Evolutionary conservation across 176 grass and related monocot species (phyloP).

Genomic region (Chloris gayana): DNA sequence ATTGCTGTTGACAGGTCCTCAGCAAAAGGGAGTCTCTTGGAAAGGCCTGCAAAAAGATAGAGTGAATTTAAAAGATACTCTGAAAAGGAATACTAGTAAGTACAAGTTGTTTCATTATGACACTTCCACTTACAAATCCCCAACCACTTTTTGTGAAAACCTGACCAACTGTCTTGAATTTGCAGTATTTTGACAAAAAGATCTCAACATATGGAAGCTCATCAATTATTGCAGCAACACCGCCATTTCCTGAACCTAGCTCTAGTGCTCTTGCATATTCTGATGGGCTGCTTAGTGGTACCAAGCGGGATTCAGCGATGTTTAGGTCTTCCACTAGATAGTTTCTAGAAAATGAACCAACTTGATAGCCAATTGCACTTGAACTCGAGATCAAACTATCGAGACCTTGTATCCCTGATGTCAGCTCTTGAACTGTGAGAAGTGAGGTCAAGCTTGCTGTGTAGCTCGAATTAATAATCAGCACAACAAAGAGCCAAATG

Average conservation of each 20-base stretch:
- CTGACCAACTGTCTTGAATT: conserved; percentile 79
- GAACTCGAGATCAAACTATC: conserved; percentile 73
- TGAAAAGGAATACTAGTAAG: neutral
- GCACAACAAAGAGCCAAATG: conserved; percentile 85
- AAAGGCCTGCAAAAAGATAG: conserved; percentile 66
- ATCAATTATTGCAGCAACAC: conserved; percentile 87
- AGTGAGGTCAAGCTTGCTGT: conserved; percentile 95
- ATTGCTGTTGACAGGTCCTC: conserved; percentile 90
- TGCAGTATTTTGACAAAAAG: conserved; percentile 82
- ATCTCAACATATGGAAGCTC: conserved; percentile 82
- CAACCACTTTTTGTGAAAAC: conserved; percentile 95
- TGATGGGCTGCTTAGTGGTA: conserved; percentile 59
- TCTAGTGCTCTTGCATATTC: conserved; percentile 85
- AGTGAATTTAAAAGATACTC: neutral
- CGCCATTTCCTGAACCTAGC: conserved; percentile 75
- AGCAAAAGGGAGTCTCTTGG: conserved; percentile 82
- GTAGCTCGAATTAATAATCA: conserved; percentile 95
- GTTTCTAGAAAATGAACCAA: conserved; percentile 74
- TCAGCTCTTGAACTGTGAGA: conserved; percentile 87
- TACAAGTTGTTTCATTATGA: neutral
- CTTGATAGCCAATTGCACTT: conserved; percentile 71
- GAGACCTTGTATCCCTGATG: conserved; percentile 70
- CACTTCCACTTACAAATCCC: conserved; percentile 85
- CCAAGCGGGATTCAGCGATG: conserved; percentile 55
- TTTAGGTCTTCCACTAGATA: conserved; percentile 81